Base-by-base conservation (phyloP, 768 basidiomycete genomes). In the Termitomyces sp. region DNA sequence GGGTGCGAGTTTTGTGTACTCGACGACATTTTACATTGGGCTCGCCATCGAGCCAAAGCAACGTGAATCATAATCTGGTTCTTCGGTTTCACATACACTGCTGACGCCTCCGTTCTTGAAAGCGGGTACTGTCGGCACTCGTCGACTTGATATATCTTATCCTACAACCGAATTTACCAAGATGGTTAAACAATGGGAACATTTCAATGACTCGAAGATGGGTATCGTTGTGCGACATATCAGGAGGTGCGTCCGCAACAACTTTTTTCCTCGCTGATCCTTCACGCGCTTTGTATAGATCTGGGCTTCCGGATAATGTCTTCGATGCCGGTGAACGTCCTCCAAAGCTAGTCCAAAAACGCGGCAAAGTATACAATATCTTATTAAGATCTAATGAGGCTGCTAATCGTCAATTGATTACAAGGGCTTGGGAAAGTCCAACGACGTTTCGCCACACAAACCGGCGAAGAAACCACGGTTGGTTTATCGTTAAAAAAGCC, bases 1-100 rank as follows among this genome's bases (percentile, higher is more conserved):
- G 60, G 89, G 87, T 56, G 82, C 83, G 44, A 84, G 86, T 45
- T 79, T 84, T n/a, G 91, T 98, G 9, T 83, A 90, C 69, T 90
- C 94, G n/a, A 94, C 94, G n/a, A 93, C 91, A 1, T 98, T 97
- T 73, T 99, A 96, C 68, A 94, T 99, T 62, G 97, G 97, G 20
- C 81, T 99, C 56, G 83, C 86, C 45, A 91, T 99, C 60, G 90
- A 94, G 70, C 89, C 92, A 56, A 95, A 88, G 75, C 90, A 86
- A 74, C 81, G 95, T 97, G 74, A 76, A 81, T 79, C 22, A 61
- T 32, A 40, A 38, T 4, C 35, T 28, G 36, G 55, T 46, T 58
- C 63, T 49, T 41, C n/a, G 7, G 51, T 50, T 53, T 57, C 6
- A 60, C 51, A 61, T 52, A 48, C 14, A 46, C 53, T 36, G 13